Conservation (phyloP, 2,329 filamentous ascomycete species). For the Fusarium proliferatum region DNA sequence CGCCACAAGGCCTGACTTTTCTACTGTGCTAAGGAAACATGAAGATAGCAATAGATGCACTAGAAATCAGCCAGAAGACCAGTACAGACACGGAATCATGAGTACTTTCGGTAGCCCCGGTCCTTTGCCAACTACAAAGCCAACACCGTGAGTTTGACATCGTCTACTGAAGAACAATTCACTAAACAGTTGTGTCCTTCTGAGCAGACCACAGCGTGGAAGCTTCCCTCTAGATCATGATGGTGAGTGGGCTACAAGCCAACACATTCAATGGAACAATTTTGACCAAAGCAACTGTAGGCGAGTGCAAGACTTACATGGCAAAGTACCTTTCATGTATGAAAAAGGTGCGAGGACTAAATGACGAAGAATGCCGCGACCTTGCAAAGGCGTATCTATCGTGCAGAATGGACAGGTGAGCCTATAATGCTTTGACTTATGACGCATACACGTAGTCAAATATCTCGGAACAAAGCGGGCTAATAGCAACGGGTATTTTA, state of each 20-base stretch:
- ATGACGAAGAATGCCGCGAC: constrained; percentile 85
- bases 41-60: constrained; percentile 15
- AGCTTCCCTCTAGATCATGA: constrained; percentile 96
- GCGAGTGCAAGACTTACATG: constrained; percentile 94
- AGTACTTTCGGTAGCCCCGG: constrained; percentile 78
- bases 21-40: constrained; percentile 6
- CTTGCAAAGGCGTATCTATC: constrained; percentile 89
- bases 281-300: constrained; percentile 56
- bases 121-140: constrained; percentile 72
- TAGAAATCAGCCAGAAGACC: constrained; percentile 19
- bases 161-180: neutral
- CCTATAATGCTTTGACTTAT: constrained; percentile 8
- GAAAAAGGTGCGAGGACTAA: constrained; percentile 83
- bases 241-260: constrained; percentile 53
- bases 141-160: constrained; percentile 69
- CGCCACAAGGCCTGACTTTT: constrained; percentile 38
- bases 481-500: constrained; percentile 49
- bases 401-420: constrained; percentile 95
- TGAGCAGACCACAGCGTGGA: constrained; percentile 81
- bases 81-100: constrained; percentile 52
- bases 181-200: constrained; percentile 19
- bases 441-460: constrained; percentile 14
- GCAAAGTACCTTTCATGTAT: constrained; percentile 86
- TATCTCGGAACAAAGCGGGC: constrained; percentile 31
- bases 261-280: neutral